Conservation (phyloP, 2,329 filamentous ascomycete species). For the Trichoderma gracile region DNA sequence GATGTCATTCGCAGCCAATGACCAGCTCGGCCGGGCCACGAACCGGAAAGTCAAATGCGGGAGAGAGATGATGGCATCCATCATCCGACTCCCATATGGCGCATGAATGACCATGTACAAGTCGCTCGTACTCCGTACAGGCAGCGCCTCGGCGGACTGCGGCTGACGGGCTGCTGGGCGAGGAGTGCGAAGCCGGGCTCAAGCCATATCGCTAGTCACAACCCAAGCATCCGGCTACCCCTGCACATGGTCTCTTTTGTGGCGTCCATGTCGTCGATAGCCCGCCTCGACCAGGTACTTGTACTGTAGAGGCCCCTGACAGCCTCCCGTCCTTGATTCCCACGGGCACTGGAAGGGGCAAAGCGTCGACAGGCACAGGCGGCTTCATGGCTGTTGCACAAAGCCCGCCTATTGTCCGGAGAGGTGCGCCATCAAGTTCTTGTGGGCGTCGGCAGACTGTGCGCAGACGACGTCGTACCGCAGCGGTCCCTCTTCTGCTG, state of each 20-base stretch:
- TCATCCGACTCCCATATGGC: neutral
- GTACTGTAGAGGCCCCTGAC: neutral
- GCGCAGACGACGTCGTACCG: neutral
- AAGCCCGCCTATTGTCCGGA: neutral
- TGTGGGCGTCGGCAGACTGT: neutral
- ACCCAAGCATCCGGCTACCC: conserved; percentile 7
- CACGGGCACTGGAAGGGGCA: conserved; percentile 5
- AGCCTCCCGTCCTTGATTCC: conserved; percentile 16
- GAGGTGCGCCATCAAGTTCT: neutral
- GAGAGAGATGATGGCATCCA: conserved; percentile 10
- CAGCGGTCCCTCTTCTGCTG: neutral
- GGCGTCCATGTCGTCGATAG: conserved; percentile 13
- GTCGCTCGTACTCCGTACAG: neutral
- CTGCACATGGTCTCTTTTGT: conserved; percentile 17
- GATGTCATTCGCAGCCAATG: conserved; percentile 18
- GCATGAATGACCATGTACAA: too few species aligned
- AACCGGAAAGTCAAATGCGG: conserved; percentile 16
- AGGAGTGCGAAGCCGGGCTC: conserved; percentile 9
- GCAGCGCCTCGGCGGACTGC: conserved; percentile 20
- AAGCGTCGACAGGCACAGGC: conserved; percentile 18
- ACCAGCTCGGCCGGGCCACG: neutral
- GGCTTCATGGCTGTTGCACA: conserved; percentile 11
- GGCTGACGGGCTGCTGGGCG: conserved; percentile 22
- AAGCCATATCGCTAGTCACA: conserved; percentile 6
- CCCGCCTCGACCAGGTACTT: neutral